Conservation (phyloP, 192 early-diverging fungal species). For the Irineochytrium annulatum region DNA sequence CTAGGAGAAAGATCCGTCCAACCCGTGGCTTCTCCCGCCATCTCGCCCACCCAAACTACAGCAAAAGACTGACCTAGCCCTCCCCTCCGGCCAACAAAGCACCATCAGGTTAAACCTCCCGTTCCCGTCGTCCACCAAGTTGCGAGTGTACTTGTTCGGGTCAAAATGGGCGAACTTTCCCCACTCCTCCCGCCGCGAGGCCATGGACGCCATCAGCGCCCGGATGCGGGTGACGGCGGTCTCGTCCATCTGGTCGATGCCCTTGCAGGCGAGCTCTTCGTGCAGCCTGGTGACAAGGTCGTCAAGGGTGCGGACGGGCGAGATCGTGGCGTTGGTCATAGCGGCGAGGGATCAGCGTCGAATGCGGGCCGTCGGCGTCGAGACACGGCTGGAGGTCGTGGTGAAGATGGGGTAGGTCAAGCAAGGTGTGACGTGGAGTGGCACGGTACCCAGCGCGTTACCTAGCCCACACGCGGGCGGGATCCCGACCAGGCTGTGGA, state of each 20-base stretch:
- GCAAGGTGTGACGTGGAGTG: too few relatives aligned
- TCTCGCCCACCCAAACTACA: slow-evolving; percentile 6
- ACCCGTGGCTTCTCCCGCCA: neutral
- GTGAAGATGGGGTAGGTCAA: too few relatives aligned
- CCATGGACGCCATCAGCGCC: slow-evolving; percentile 64
- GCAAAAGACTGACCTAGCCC: slow-evolving; percentile 38
- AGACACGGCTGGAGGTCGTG: too few relatives aligned
- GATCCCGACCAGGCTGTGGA: too few relatives aligned
- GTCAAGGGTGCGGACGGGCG: too few relatives aligned
- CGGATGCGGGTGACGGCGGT: slow-evolving; percentile 51
- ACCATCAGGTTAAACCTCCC: slow-evolving; percentile 92
- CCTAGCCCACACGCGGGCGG: too few relatives aligned
- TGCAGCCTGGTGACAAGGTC: slow-evolving; percentile 50
- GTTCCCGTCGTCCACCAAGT: slow-evolving; percentile 85
- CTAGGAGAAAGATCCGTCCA: slow-evolving; percentile 4
- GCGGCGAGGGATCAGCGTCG: too few relatives aligned
- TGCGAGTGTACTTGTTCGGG: slow-evolving; percentile 74
- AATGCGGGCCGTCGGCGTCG: too few relatives aligned
- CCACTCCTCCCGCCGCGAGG: slow-evolving; percentile 70
- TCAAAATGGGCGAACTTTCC: slow-evolving; percentile 70
- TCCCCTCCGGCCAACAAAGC: slow-evolving; percentile 74
- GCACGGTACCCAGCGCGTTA: too few relatives aligned
- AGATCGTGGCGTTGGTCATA: too few relatives aligned
- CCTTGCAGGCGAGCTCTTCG: slow-evolving; percentile 49
- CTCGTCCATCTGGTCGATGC: slow-evolving; percentile 47